Conservation (phyloP, 225 moss, liverwort and hornwort species). For the Takakia lepidozioides region DNA sequence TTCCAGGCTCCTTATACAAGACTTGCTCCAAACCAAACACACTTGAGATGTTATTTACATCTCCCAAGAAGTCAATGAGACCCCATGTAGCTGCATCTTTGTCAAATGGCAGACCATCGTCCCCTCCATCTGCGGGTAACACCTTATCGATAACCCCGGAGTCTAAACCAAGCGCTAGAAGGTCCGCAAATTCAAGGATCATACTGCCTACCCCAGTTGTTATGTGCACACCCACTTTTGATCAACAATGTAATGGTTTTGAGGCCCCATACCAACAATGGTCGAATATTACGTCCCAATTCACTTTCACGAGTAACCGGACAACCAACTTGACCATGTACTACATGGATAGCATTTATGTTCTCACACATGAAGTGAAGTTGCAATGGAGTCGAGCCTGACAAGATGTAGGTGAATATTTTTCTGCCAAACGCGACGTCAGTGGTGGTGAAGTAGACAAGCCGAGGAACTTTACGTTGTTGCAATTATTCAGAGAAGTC, state of each 20-base stretch:
- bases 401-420: neutral
- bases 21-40: neutral
- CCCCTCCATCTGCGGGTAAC: too few relatives aligned
- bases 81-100: neutral
- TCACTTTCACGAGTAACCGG: neutral
- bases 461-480: neutral
- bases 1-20: neutral
- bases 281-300: neutral
- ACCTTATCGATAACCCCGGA: too few relatives aligned
- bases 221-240: neutral
- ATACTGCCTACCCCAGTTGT: neutral
- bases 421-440: neutral
- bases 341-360: neutral
- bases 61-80: neutral
- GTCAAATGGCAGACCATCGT: neutral
- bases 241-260: neutral
- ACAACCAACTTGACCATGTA: neutral
- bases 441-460: neutral
- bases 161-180: too few relatives aligned
- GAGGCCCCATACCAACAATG: neutral
- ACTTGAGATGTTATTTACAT: neutral
- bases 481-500: neutral
- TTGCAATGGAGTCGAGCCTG: neutral
- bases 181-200: too few relatives aligned
- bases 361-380: conserved; percentile 8